Base-by-base conservation (phyloP, 768 basidiomycete species). In the Melanogaster broomeanus region DNA sequence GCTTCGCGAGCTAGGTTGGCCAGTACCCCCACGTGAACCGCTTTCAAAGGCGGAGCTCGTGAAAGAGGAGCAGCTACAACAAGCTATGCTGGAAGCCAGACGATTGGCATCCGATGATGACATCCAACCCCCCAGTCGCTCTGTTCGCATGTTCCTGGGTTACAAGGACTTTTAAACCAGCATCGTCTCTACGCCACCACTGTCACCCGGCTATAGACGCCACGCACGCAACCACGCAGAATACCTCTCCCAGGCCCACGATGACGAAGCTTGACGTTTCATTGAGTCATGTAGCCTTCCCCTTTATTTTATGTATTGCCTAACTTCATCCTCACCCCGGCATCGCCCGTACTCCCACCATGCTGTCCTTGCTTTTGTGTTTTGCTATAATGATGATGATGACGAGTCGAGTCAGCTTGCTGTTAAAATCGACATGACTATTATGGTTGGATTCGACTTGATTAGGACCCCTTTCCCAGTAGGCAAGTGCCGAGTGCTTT, bases 1-100 rank as follows among this genome's bases (percentile, higher is more conserved):
- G 49, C 59, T 84, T 61, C 74, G 75, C 8, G 77, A 75, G 21
- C 61, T 85, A 21, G 83, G 84, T 28, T 87, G 82, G 81, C 59
- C 71, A 16, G 73, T 82, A 19, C 85, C 86, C 21, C 65, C 73
- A 7, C 77, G 82, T 45, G 85, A 86, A 45, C 80, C 84, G 9
- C 67, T 87, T 42, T 78, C 83, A 4, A 87, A 85, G 63, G 85
- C 85, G 16, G 86, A 88, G 63, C 71, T 85, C 5, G 78, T 85
- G 30, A 84, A 87, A 60, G 85, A 87, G 59, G 79, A 83, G 55
- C 74, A 85, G 30, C 67, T 83, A 35, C 78, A 83, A 53, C 78
- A 79, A 24, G 80, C 78, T 37, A 81, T 87, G 75, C 64, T 82
- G 12, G 79, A 85, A 56, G 83, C 84, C 31, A 75, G 80, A 50